phyloP scores from a whole-genome alignment of 108 stramenopile species.

The Pseudonitzschia delicatissima region DNA sequence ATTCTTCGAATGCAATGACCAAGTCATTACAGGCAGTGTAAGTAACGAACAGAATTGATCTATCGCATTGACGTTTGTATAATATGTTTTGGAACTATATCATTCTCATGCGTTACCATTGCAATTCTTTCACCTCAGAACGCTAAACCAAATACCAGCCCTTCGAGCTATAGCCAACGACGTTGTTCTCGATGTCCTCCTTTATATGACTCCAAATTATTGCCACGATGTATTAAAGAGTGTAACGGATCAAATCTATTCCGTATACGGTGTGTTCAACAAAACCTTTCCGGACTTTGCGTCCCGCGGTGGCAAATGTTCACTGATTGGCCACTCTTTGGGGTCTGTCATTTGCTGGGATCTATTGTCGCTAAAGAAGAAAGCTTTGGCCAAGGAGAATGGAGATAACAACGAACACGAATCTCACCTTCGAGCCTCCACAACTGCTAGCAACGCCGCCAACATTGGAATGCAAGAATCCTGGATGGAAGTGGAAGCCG shows the following conservation, averaged over 20 bases:
- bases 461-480: constrained; percentile 47
- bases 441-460: background rate
- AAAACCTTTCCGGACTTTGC: constrained; percentile 61
- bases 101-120: background rate
- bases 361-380: constrained; percentile 68
- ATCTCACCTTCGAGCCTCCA: constrained; percentile 17
- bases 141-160: constrained; percentile 71
- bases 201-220: constrained; percentile 80
- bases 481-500: constrained; percentile 25
- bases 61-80: background rate
- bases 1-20: constrained; percentile 54
- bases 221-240: constrained; percentile 71
- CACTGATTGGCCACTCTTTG: constrained; percentile 80
- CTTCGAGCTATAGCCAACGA: constrained; percentile 85
- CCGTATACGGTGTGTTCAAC: constrained; percentile 50
- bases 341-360: constrained; percentile 90
- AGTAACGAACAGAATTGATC: background rate
- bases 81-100: background rate
- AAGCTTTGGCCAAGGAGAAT: background rate
- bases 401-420: constrained; percentile 13
- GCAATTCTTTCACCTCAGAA: constrained; percentile 29
- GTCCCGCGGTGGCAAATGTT: constrained; percentile 49
- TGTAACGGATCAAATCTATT: constrained; percentile 67
- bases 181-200: constrained; percentile 60
- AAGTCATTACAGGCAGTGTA: constrained; percentile 43